These are phyloP conservation scores for Leccinum idahoense DNA, from an alignment of 1,284 basidiomycete species.

Conservation along the genomic window DNA sequence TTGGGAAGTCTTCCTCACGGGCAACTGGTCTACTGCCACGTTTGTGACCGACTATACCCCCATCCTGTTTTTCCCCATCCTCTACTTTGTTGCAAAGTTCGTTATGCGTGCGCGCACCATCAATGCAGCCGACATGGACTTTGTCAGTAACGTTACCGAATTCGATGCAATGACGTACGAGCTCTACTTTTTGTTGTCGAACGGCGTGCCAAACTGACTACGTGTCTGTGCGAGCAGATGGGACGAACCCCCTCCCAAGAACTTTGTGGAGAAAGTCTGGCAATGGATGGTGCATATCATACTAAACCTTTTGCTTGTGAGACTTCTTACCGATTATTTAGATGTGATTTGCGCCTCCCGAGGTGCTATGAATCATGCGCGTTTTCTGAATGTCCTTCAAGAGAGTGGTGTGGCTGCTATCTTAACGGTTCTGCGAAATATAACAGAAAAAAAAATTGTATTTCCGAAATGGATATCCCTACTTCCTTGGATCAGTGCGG, in stretches of 20 bases:
- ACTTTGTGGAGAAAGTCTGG: background rate
- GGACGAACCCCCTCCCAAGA: background rate
- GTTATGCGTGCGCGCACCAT: constrained; percentile 35
- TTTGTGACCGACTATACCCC: constrained; percentile 54
- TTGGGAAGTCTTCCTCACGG: constrained; percentile 39
- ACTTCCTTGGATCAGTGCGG: background rate
- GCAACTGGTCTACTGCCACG: constrained; percentile 30
- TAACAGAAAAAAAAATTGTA: background rate
- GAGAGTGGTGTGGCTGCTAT: background rate
- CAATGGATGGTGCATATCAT: background rate
- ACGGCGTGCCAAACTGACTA: background rate
- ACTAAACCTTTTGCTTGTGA: background rate
- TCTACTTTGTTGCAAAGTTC: constrained; percentile 45
- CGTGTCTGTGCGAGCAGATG: background rate
- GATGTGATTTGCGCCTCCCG: background rate
- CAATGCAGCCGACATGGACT: constrained; percentile 52
- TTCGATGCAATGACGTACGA: constrained; percentile 44
- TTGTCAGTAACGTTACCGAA: constrained; percentile 45
- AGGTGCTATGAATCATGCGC: background rate
- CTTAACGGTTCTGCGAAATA: background rate
- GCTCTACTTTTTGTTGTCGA: background rate
- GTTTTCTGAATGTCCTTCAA: background rate
- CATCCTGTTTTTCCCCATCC: constrained; percentile 51
- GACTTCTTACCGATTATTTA: background rate
- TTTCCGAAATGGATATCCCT: background rate